phyloP scores from a whole-genome alignment of 108 stramenopile genomes.

The Pseudonitzschia delicatissima region DNA sequence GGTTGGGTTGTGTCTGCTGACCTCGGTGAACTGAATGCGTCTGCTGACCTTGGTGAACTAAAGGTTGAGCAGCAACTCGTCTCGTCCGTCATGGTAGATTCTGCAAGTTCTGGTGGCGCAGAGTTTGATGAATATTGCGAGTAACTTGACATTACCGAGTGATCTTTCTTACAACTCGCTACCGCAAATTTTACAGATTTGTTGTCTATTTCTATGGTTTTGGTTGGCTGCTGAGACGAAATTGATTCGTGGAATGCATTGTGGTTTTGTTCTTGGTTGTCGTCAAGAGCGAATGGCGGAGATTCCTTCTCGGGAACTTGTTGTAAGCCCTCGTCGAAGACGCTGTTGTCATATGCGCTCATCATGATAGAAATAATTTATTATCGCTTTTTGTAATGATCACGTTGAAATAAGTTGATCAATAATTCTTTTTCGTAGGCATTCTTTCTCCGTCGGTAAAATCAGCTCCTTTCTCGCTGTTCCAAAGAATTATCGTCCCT shows the following conservation, averaged over 20 bases:
- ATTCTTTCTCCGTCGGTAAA: too few species aligned
- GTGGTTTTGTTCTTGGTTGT: neutral
- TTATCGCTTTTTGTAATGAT: too few species aligned
- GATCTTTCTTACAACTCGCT: neutral
- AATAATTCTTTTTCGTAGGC: too few species aligned
- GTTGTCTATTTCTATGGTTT: neutral
- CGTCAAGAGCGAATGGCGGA: constrained; percentile 12
- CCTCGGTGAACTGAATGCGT: too few species aligned
- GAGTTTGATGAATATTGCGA: constrained; percentile 1
- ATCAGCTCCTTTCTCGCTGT: too few species aligned
- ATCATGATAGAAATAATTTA: too few species aligned
- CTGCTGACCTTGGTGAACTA: neutral
- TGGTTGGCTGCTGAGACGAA: neutral
- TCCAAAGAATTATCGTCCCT: too few species aligned
- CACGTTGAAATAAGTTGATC: too few species aligned
- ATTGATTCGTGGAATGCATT: neutral
- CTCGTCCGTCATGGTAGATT: constrained; percentile 25
- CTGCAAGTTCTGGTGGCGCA: constrained; percentile 22
- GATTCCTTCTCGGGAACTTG: constrained; percentile 8
- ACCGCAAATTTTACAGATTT: neutral
- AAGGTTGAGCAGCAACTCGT: constrained; percentile 8
- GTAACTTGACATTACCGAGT: neutral
- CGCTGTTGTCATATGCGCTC: too few species aligned
- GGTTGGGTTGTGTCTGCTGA: neutral
- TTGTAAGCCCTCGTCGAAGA: too few species aligned